Base-by-base conservation (phyloP, 2,329 filamentous ascomycete species). In the Neonectria magnoliae region DNA sequence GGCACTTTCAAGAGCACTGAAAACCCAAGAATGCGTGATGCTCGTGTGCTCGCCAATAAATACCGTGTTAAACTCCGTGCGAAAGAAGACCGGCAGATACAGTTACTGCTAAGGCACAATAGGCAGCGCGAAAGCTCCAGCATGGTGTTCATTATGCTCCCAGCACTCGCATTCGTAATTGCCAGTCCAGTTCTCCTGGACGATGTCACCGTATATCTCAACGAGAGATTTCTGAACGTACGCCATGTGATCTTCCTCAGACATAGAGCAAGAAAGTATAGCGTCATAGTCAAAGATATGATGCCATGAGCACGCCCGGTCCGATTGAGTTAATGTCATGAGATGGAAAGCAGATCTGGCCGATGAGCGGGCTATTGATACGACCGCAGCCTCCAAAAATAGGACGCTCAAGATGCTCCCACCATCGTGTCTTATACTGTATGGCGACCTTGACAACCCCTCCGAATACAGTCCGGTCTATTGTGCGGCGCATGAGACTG, bases 51-150 rank as follows among this genome's bases (percentile, higher is more conserved):
- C 75, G 3, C 76, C 75, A 0, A 77, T 72, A 4, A 76, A 78
- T 0, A 77, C 66, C 0, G 76, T 77, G 14, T 77, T 75, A 25
- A 83, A 83, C 77, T 90, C 87, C 0, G 87, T 90, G 66, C 86
- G 80, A 67, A 86, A 89, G 68, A 88, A 90, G 0, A 87, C 85
- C 0, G 88, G 87, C 2, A 90, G 75, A 62, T 87, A 90, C 4
- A 90, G 70, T 29, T 88, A 81, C 67, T 90, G 87, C 73, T 89
- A 87, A 0, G 83, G 83, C 1, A 85, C 79, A 0, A 79, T 74
- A 0, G 87, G 86, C 33, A 77, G 70, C 0, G 83, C 81, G 83
- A 86, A 90, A 2, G 85, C 83, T 25, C 85, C 87, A 1, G 84
- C 85, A 63, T 88, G 83, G 59, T 86, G 83, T 68, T 86, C 82